Evolutionary conservation across 306 rosid species (phyloP).

Genomic region (cucumber (Cucumis sativus)): DNA sequence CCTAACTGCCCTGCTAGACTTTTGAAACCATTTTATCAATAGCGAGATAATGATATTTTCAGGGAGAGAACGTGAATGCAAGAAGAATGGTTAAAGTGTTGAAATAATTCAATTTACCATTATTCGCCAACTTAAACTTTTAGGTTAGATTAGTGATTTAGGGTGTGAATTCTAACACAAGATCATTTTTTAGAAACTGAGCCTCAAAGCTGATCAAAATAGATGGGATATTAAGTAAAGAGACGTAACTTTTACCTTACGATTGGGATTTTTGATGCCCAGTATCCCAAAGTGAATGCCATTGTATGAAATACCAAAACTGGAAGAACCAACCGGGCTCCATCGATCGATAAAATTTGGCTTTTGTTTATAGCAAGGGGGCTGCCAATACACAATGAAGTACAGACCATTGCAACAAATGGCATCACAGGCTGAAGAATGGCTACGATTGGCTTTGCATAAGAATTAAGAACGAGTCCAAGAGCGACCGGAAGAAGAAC

Average conservation of each 20-base stretch:
- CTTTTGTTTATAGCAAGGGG: slow-evolving; percentile 77
- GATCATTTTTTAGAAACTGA: neutral
- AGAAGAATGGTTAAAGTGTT: no score
- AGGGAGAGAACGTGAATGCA: neutral
- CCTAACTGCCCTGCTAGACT: neutral
- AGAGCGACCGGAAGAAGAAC: slow-evolving; percentile 76
- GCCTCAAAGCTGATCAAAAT: neutral
- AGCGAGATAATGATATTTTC: neutral
- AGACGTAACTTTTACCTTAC: slow-evolving; percentile 44
- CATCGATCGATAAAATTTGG: slow-evolving; percentile 66
- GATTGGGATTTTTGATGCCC: slow-evolving; percentile 61
- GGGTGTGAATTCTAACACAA: no score
- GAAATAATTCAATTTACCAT: no score
- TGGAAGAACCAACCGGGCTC: slow-evolving; percentile 67
- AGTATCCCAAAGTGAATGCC: slow-evolving; percentile 75
- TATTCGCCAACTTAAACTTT: no score
- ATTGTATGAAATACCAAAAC: slow-evolving; percentile 56
- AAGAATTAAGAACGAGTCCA: slow-evolving; percentile 84
- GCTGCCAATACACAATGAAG: slow-evolving; percentile 93
- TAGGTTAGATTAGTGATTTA: no score
- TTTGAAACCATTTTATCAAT: neutral
- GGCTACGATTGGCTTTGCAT: slow-evolving; percentile 74
- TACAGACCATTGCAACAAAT: slow-evolving; percentile 85
- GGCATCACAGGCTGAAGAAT: slow-evolving; percentile 87
- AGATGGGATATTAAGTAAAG: neutral